Percentiles rank a stretch among this genome's conserved stretches.
Evolutionary conservation across 2,329 filamentous ascomycete genomes (phyloP).

Genomic region (Colletotrichum sidae): DNA sequence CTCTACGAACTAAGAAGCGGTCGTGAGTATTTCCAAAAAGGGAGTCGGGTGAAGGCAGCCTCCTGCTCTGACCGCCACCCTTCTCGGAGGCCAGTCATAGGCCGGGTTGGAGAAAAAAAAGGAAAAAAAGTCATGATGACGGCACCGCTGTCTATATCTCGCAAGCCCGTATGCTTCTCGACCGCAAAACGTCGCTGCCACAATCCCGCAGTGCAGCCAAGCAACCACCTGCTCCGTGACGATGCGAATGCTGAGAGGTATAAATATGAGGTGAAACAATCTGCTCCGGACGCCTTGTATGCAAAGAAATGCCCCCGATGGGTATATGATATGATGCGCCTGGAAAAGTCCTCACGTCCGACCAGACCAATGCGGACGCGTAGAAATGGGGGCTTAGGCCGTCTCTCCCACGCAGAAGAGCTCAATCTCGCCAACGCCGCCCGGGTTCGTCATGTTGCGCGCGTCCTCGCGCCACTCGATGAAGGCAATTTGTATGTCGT

Average conservation of each 20-base stretch:
- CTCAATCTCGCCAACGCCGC: conserved; percentile 89
- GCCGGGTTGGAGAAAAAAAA: not conserved
- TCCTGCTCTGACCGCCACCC: not conserved
- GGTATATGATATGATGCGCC: conserved; percentile 39
- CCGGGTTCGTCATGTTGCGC: conserved; percentile 63
- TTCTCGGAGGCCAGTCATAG: not conserved
- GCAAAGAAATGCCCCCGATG: conserved; percentile 38
- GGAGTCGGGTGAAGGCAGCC: conserved; percentile 6
- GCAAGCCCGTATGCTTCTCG: conserved; percentile 32
- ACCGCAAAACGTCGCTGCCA: conserved; percentile 27
- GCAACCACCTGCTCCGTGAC: conserved; percentile 22
- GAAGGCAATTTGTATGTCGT: conserved; percentile 96
- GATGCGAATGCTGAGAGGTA: conserved; percentile 36
- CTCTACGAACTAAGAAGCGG: conserved; percentile 7
- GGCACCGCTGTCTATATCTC: conserved; percentile 32
- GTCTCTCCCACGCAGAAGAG: conserved; percentile 77
- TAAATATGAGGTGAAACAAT: conserved; percentile 34
- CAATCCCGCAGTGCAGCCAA: conserved; percentile 7
- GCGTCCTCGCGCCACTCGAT: conserved; percentile 88
- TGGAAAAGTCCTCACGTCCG: conserved; percentile 33
- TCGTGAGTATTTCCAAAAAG: conserved; percentile 34
- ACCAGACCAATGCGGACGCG: conserved; percentile 26
- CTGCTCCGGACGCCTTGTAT: conserved; percentile 39
- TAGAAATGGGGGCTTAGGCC: conserved; percentile 36
- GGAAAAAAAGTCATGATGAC: conserved; percentile 26